Conservation (phyloP, 192 early-diverging fungal genomes). For the Piromyces finnis region DNA sequence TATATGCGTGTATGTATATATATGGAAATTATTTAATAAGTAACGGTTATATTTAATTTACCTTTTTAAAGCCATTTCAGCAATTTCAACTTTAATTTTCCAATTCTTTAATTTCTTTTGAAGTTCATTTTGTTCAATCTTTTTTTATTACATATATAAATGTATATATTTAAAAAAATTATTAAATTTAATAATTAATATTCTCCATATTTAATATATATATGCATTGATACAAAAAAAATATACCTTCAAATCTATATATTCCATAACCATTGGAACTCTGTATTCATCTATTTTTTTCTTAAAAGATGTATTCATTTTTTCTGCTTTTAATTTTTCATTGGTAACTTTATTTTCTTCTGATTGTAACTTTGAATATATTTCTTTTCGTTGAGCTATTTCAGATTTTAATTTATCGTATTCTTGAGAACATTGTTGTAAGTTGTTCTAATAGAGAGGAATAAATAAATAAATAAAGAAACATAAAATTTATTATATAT, state of each 20-base stretch:
- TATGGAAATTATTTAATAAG: no score
- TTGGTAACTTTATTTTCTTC: conserved; percentile 17
- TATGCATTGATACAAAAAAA: conserved; percentile 3
- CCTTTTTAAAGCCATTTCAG: conserved; percentile 26
- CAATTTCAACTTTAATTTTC: conserved; percentile 37
- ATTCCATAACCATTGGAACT: conserved; percentile 35
- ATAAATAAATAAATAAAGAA: background rate
- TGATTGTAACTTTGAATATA: conserved; percentile 19
- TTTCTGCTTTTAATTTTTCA: conserved; percentile 16
- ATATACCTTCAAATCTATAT: conserved; percentile 14
- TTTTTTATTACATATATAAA: no score
- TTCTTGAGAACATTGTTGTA: conserved; percentile 19
- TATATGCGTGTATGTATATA: no score
- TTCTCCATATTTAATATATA: no score
- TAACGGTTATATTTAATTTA: background rate
- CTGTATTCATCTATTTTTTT: conserved; percentile 23
- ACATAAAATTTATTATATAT: background rate
- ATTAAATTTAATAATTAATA: no score
- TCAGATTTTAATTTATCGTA: conserved; percentile 15
- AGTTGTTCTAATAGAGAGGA: conserved; percentile 12
- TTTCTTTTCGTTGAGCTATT: conserved; percentile 20
- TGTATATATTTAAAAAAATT: no score
- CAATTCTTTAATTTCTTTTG: conserved; percentile 25
- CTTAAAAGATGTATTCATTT: conserved; percentile 10
- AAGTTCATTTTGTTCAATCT: conserved; percentile 31